Base-by-base conservation (phyloP, 345 rosid genomes). In the Brassica cretica region DNA sequence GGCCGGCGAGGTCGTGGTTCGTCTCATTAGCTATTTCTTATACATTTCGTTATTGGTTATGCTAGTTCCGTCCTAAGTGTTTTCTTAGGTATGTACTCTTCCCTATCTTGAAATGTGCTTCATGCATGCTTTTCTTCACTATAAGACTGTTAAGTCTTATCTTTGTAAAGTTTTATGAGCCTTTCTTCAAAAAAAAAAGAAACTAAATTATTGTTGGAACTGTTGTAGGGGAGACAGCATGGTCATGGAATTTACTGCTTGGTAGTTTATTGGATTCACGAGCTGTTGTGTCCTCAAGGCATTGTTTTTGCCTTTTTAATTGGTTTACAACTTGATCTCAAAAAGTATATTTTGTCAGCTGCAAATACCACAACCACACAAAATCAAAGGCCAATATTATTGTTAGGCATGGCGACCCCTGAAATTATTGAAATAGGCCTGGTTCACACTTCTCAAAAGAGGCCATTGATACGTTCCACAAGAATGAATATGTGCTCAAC, bases 391-490 rank as follows among this genome's bases (percentile, higher is more conserved):
- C 19, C 2, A 62, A 62, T 12, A 11, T 60, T 8, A 35, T 32
- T 5, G 39, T 60, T 29, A 15, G 46, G 14, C 19, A 72, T 74
- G 79, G 79, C 71, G 5, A 69, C 10, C 73, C 84, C 88, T 10
- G 80, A 84, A 70, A 78, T 86, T 81, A 67, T 58, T 0, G 88
- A 85, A 74, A 91, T 84, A 64, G 12, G 83, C 73, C 72, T 70
- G 2, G 73, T 91, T 77, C 83, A 27, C 21, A 92, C 95, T 51
- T 70, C 91, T 0, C 29, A 84, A 84, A 68, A 74, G 80, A 84
- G 14, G 90, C 88, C 84, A 86, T 89, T 88, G 86, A 84, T 9
- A 88, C 83, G 84, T 85, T 93, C 29, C 72, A 80, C 24, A 60
- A 61, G 70, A 70, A 70, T 72, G 90, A 86, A 5, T 77, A 72